phyloP scores from a whole-genome alignment of 2,329 filamentous ascomycete genomes.

The Cladosporium halotolerans region DNA sequence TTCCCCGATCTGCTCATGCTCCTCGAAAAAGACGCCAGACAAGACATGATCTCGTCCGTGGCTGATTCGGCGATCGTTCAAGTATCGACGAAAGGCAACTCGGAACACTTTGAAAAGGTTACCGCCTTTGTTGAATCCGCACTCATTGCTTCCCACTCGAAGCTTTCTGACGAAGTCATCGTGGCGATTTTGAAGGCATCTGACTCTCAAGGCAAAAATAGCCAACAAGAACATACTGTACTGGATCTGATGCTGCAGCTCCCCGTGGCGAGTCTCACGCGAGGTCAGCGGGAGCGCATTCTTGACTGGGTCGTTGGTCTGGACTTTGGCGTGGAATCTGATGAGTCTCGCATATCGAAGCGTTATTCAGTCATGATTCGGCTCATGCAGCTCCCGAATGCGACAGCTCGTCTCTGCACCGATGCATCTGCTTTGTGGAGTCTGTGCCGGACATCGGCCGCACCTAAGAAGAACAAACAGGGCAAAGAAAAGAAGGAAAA shows the following conservation, averaged over 20 bases:
- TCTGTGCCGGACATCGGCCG: background rate
- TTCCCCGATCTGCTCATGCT: slow-evolving; percentile 1
- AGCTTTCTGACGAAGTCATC: slow-evolving; percentile 2
- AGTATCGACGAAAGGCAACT: no score
- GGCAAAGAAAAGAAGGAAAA: slow-evolving; percentile 1
- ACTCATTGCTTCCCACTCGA: slow-evolving; percentile 4
- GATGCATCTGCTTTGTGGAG: background rate
- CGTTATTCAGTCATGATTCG: background rate
- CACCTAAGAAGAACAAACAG: background rate
- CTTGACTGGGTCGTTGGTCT: slow-evolving; percentile 1
- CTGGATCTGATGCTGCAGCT: slow-evolving; percentile 1
- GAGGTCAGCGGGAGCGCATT: slow-evolving; percentile 4
- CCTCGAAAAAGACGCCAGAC: background rate
- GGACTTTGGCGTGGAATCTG: background rate
- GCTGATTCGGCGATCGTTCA: no score
- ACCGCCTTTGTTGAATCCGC: background rate
- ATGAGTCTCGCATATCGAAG: background rate
- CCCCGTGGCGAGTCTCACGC: slow-evolving; percentile 1
- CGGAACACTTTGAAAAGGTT: no score
- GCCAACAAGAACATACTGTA: background rate
- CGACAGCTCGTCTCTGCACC: slow-evolving; percentile 1
- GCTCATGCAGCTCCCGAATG: slow-evolving; percentile 6
- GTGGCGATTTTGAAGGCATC: background rate
- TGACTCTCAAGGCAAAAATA: background rate
- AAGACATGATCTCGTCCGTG: background rate